Evolutionary conservation across 129 eudicot species (phyloP), one percentile per base, ranked within the genome.

Genomic region (Mikania micrantha): DNA sequence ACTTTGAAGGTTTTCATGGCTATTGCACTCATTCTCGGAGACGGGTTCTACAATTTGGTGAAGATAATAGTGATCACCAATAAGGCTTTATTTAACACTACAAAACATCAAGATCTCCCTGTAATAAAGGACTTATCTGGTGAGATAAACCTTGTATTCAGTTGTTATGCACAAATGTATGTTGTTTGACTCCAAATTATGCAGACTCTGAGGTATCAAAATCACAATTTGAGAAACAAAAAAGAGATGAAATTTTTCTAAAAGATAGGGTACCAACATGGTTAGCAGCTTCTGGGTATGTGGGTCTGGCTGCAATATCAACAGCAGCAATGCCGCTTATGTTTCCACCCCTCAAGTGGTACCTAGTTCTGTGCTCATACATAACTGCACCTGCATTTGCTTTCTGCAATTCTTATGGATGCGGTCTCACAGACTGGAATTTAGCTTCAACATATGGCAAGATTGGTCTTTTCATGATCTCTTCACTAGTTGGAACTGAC

Each of bases 381-480:
- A 22, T 56, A 56, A 56, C 28, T 27, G 62, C 62, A 0, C 62
- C 62, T 19, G 62, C 62, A 11, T 56, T 56, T 27, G 62, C 62
- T 0, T 56, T 56, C 20, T 56, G 62, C 62, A 56, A 56, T n/a
- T 56, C 62, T 12, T 56, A 56, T 1, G 62, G 62, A 9, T 56
- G 62, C 9, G 62, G 62, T 27, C 62, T 56, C 36, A 56, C 62
- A 27, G 62, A 56, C 38, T 56, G 62, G 62, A 56, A 38, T 56
- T 28, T 56, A 56, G 62, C 62, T 28, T 56, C 62, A 6, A 56
- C 62, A 27, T 56, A 56, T 27, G 62, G 62, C 13, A 56, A 56
- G 3, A 56, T 56, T 2, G 62, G 62, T 27, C 62, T 56, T 56
- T 56, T 56, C 38, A 56, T 56, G 15, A 56, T 56, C 38, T 56